Evolutionary conservation across 1,284 basidiomycete species (phyloP), one percentile per base, ranked within the genome.

Genomic region (Cutaneotrichosporon arboriforme): DNA sequence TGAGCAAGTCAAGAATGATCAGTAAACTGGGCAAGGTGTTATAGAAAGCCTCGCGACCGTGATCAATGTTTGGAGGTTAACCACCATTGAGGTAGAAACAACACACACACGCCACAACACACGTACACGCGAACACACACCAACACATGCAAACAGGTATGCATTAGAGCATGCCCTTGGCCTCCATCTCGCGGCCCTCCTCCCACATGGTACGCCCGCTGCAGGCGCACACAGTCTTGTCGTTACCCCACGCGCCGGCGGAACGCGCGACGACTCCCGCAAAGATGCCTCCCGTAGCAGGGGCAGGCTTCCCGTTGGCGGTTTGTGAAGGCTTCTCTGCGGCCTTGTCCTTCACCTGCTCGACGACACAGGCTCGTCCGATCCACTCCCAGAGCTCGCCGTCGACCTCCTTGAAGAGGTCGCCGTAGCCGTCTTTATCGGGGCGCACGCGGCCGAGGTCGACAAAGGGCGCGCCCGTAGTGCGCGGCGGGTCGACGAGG

Each of bases 191-290:
- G 38, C 74, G 61, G 15, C 72, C 74, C 58, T 76, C 75, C 60
- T 77, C 74, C 75, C 75, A 77, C 70, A 75, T 73, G 1, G 73
- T 77, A 61, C 69, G 60, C 0, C 75, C 75, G 37, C 66, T 70
- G 62, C 75, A 76, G 0, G 74, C 73, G 51, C 76, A 76, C 22
- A 77, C 73, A 14, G 71, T 76, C 69, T 77, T 76, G 34, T 76
- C 74, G 58, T 76, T 76, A 3, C 74, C 73, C 75, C 75, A 77
- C 4, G 69, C 68, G 3, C 76, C 76, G 2, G 73, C 65, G 47
- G 66, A 69, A 17, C 76, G 61, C 9, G 76, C 76, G 8, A 77
- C 72, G 1, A 77, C 75, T 20, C 76, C 76, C 4, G 76, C 75
- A 46, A 76, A 70, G 22, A 77, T 67, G 13, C 45, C 37, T 14